Conservation (phyloP, 2,329 filamentous ascomycete species). For the Aspergillus pseudoviridinutans region DNA sequence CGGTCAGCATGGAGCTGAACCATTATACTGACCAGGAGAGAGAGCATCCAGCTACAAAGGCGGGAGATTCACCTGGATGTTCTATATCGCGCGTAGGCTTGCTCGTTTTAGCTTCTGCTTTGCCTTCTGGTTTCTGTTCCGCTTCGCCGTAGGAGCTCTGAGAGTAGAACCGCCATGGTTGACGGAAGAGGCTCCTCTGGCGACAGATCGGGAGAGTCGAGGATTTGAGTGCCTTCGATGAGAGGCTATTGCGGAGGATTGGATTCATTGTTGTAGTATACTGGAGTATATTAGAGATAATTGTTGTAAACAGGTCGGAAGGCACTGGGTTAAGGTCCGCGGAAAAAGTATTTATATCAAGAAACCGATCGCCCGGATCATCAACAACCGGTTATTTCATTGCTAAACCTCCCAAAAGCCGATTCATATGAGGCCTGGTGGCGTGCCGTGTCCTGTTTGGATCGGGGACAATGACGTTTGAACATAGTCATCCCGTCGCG, state of each 20-base stretch:
- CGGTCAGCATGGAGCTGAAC: neutral
- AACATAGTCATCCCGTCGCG: neutral
- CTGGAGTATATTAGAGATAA: too few species aligned
- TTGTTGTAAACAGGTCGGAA: neutral
- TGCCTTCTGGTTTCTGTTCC: conserved; percentile 7
- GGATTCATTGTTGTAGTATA: conserved; percentile 2
- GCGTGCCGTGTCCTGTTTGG: neutral
- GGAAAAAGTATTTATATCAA: neutral
- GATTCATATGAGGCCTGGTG: neutral
- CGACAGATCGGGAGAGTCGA: neutral
- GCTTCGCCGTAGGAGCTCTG: conserved; percentile 18
- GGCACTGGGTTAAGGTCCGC: neutral
- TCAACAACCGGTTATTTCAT: conserved; percentile 2
- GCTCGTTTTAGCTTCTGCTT: conserved; percentile 5
- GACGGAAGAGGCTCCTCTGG: neutral
- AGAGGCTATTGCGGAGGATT: conserved; percentile 1
- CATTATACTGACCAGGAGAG: too few species aligned
- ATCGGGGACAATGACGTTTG: conserved; percentile 1
- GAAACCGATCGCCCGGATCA: neutral
- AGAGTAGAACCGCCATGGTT: conserved; percentile 10
- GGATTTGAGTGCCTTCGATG: neutral
- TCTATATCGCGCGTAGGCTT: conserved; percentile 18
- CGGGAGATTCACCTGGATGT: conserved; percentile 14
- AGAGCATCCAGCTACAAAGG: neutral
- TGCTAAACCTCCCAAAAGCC: neutral